These are phyloP conservation scores for Trifolium fragiferum DNA, from an alignment of 306 rosid genomes.

Conservation along the genomic window DNA sequence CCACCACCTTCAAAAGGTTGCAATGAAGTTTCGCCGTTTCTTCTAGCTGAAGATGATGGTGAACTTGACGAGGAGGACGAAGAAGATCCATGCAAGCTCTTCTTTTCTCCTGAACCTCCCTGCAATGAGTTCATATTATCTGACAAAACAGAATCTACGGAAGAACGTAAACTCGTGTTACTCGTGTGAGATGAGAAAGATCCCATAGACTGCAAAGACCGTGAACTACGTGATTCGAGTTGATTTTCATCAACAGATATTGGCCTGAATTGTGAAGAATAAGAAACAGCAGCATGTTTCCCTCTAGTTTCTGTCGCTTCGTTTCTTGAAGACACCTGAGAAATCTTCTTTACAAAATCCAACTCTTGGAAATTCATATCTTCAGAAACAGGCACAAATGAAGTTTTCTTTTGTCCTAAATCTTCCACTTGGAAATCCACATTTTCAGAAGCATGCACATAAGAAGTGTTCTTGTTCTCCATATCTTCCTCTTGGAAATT, in stretches of 20 bases:
- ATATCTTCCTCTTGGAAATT: conserved; percentile 42
- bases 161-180: conserved; percentile 60
- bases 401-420: conserved; percentile 41
- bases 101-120: conserved; percentile 47
- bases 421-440: conserved; percentile 45
- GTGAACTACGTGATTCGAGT: conserved; percentile 57
- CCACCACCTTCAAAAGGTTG: conserved; percentile 53
- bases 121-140: conserved; percentile 40
- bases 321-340: conserved; percentile 38
- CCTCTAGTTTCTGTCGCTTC: conserved; percentile 51
- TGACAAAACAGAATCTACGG: conserved; percentile 49
- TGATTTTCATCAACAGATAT: conserved; percentile 77
- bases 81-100: conserved; percentile 45
- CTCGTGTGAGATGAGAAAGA: conserved; percentile 67
- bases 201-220: conserved; percentile 56
- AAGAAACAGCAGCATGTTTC: conserved; percentile 41
- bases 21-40: conserved; percentile 49
- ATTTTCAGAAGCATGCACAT: conserved; percentile 40
- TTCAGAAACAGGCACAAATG: conserved; percentile 41
- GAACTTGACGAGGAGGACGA: conserved; percentile 45
- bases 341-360: conserved; percentile 42
- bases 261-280: conserved; percentile 68
- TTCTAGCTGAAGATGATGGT: conserved; percentile 46
- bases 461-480: conserved; percentile 36
- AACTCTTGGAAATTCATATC: conserved; percentile 41